phyloP scores from a whole-genome alignment of 2,329 filamentous ascomycete species.

The Colletotrichum scovillei region DNA sequence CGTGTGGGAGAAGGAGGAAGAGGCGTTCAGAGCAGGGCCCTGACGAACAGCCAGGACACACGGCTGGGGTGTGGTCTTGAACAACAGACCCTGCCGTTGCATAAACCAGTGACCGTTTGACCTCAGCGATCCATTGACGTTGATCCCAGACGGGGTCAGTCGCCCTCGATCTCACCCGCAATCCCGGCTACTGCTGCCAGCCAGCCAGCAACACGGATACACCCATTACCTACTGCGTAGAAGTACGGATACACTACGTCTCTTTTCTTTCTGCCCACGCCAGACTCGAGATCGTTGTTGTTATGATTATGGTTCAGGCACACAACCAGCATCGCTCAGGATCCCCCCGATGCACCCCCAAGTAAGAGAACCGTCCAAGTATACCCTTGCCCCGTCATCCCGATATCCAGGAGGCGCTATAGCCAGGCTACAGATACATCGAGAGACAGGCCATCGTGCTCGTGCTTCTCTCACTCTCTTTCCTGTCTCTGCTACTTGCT shows the following conservation, averaged over 20 bases:
- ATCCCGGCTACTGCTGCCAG: slow-evolving; percentile 33
- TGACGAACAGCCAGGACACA: slow-evolving; percentile 23
- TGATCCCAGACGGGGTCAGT: slow-evolving; percentile 42
- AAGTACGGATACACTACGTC: background rate
- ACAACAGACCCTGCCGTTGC: slow-evolving; percentile 34
- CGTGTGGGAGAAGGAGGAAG: slow-evolving; percentile 22
- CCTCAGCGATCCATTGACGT: slow-evolving; percentile 50
- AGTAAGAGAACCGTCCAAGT: slow-evolving; percentile 44
- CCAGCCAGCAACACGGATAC: slow-evolving; percentile 36
- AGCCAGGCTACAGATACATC: slow-evolving; percentile 35
- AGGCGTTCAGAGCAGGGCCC: slow-evolving; percentile 13
- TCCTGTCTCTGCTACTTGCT: slow-evolving; percentile 10
- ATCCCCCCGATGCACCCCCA: slow-evolving; percentile 49
- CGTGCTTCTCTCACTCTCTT: background rate
- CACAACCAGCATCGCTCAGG: slow-evolving; percentile 43
- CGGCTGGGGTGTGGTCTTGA: slow-evolving; percentile 37
- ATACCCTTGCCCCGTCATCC: slow-evolving; percentile 38
- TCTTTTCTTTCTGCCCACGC: slow-evolving; percentile 32
- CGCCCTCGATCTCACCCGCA: slow-evolving; percentile 47
- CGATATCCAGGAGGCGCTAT: slow-evolving; percentile 55
- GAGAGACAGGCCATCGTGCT: background rate
- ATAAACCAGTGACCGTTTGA: slow-evolving; percentile 51
- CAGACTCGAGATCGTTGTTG: slow-evolving; percentile 27
- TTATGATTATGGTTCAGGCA: slow-evolving; percentile 24
- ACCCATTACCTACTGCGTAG: slow-evolving; percentile 10